Conservation (phyloP, 208 protist genomes). For the Leptomonas seymouri region DNA sequence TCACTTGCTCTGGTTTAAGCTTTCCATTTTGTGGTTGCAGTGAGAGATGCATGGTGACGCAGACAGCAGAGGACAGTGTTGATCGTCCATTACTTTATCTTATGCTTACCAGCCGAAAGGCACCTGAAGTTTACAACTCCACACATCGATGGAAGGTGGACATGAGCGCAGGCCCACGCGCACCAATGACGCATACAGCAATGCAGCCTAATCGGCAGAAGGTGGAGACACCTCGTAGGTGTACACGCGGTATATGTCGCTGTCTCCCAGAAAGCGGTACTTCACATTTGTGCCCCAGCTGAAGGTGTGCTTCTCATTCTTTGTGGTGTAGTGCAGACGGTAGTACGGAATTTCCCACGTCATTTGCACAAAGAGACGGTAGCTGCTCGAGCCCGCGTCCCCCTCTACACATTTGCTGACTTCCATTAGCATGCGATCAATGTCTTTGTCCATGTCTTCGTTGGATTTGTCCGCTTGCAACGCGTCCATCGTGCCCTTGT, state of each 20-base stretch:
- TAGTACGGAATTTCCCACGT: slow-evolving; percentile 86
- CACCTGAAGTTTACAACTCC: too few relatives aligned
- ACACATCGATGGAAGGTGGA: too few relatives aligned
- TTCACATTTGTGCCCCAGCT: slow-evolving; percentile 60
- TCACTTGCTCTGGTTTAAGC: too few relatives aligned
- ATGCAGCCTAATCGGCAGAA: not conserved
- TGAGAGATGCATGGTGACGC: too few relatives aligned
- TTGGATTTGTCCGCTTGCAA: slow-evolving; percentile 68
- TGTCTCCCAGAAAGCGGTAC: slow-evolving; percentile 61
- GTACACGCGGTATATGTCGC: slow-evolving; percentile 84
- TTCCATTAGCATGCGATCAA: slow-evolving; percentile 70
- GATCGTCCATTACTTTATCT: too few relatives aligned
- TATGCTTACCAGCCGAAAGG: too few relatives aligned
- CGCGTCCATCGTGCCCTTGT: slow-evolving; percentile 90
- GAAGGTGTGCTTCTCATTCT: slow-evolving; percentile 41
- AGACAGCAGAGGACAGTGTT: too few relatives aligned
- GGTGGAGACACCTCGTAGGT: slow-evolving; percentile 50
- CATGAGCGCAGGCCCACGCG: not conserved
- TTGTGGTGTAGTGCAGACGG: slow-evolving; percentile 70
- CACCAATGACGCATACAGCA: not conserved
- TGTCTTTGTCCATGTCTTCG: slow-evolving; percentile 50
- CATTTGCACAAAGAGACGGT: slow-evolving; percentile 75
- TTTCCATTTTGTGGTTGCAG: too few relatives aligned
- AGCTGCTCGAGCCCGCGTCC: slow-evolving; percentile 1
- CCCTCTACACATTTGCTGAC: slow-evolving; percentile 54